Evolutionary conservation across 2,329 filamentous ascomycete species (phyloP), one percentile per base, ranked within the genome.

Genomic region (Eurotiales sp.): DNA sequence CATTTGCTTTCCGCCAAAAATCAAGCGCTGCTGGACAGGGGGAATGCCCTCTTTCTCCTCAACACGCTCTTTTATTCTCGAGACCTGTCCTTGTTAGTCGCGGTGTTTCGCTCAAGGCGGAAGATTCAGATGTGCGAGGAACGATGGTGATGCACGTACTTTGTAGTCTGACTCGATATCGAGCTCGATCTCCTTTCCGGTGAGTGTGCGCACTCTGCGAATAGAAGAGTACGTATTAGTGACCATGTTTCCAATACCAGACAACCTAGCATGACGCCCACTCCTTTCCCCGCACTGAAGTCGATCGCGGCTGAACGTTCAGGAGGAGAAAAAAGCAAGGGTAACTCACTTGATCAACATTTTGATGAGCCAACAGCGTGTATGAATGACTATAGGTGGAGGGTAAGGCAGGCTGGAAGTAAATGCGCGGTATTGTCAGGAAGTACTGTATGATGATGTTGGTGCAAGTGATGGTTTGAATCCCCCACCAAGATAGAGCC

Each of bases 41-140:
- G 93, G 92, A 63, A 99, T 99, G 52, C 93, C 93, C 70, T 97
- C 93, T 76, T 97, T 97, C 78, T 99, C 93, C 73, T 99, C 93
- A 51, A 99, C 93, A 65, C 92, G 91, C 75, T 97, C 93, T 80
- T 99, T 99, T 80, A 99, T 97, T 71, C 91, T 85, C 36, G 87
- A 86, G 61, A 97, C 88, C 90, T 95, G 59, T 42, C 10, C 40
- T 10, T 4, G 6, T 21, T 14, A 14, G 19, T 23, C 23, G 30
- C 19, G n/a, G 22, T 19, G 21, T 37, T 19, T 11, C 15, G 5
- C 17, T 37, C 15, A 3, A 15, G 10, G 15, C 7, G 15, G 12
- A 37, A 37, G 34, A 8, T n/a, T 6, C 19, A 36, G 32, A 19
- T 19, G 14, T 5, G 21, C n/a, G 11, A 19, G 3, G 15, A 37